Percentiles rank a stretch among this genome's conserved stretches.
Conservation (phyloP, 1,284 basidiomycete species). For the Cryptococcus depauperatus region DNA sequence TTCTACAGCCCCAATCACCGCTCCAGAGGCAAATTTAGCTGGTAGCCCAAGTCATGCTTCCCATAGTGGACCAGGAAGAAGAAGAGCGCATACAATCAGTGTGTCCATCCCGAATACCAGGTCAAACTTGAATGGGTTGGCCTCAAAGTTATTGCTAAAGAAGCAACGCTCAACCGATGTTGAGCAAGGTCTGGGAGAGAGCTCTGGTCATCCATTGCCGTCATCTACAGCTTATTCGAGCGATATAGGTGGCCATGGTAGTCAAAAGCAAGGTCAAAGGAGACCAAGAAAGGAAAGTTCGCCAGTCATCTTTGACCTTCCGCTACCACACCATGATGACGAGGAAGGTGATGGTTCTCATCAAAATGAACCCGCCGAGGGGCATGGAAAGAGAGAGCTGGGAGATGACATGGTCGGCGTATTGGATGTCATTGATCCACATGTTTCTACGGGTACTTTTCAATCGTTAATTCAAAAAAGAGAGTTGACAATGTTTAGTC, state of each 20-base stretch:
- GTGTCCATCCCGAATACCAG: conserved; percentile 2
- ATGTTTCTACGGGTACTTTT: conserved; percentile 35
- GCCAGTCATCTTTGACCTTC: too few species aligned
- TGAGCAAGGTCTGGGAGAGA: neutral
- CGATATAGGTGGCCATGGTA: neutral
- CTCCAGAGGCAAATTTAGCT: neutral
- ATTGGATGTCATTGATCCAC: conserved; percentile 35
- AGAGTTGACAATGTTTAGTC: conserved; percentile 18
- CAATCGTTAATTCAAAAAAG: neutral
- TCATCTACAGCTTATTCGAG: too few species aligned
- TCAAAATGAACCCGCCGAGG: conserved; percentile 7
- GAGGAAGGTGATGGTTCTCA: too few species aligned
- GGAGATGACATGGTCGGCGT: conserved; percentile 38
- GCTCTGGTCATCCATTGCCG: too few species aligned
- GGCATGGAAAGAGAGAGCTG: conserved; percentile 16
- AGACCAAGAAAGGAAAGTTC: conserved; percentile 5
- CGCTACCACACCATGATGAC: too few species aligned
- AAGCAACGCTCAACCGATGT: neutral
- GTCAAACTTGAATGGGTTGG: too few species aligned
- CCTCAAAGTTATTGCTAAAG: too few species aligned
- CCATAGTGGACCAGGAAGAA: neutral
- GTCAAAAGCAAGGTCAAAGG: neutral
- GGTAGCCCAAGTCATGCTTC: conserved; percentile 2
- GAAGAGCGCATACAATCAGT: conserved; percentile 10
- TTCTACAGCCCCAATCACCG: neutral